Base-by-base conservation (phyloP, 2,329 filamentous ascomycete species). In the Fusarium tanahbumbuense region DNA sequence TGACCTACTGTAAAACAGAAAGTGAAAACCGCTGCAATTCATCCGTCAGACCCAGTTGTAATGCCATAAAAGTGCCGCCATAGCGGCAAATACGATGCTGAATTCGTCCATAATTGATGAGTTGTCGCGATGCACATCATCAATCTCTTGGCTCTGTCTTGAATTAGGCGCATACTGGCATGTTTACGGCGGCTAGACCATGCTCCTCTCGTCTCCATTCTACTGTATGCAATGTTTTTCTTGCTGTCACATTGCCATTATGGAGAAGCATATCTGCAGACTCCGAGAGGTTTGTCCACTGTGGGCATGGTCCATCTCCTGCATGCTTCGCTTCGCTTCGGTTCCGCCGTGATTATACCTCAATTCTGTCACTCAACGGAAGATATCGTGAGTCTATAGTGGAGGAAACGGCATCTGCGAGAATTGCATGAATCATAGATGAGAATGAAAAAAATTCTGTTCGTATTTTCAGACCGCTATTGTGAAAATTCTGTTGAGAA, bases 251-350 rank as follows among this genome's bases (percentile, higher is more conserved):
- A 47, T 56, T 67, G 32, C 56, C 62, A 62, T 67, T 52, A 52
- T 54, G 53, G 55, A 64, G 54, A 41, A 53, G 22, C 18, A 53
- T 37, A 25, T 20, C 25, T 46, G 30, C 25, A 40, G 23, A 28
- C 23, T 18, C 46, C 34, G 50, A 64, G 44, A 41, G 27, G 58
- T 60, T 71, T 70, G 63, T 55, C 63, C 67, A 68, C 54, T 68
- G 54, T 70, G 67, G 67, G 25, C 40, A 68, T 54, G 55, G n/a
- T 44, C 37, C 34, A 37, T 63, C 37, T 40, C 13, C 23, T 42
- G 61, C 45, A 52, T 67, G 52, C 41, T 52, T 70, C 56, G 53
- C 34, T 52, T 70, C 56, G 53, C n/a, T 41, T 52, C 32, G 53
- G 61, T 56, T 67, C 67, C 62, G 67, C 67, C 62, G 56, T 52